Conservation (phyloP, 192 early-diverging fungal genomes). For the Coemansia sp. region DNA sequence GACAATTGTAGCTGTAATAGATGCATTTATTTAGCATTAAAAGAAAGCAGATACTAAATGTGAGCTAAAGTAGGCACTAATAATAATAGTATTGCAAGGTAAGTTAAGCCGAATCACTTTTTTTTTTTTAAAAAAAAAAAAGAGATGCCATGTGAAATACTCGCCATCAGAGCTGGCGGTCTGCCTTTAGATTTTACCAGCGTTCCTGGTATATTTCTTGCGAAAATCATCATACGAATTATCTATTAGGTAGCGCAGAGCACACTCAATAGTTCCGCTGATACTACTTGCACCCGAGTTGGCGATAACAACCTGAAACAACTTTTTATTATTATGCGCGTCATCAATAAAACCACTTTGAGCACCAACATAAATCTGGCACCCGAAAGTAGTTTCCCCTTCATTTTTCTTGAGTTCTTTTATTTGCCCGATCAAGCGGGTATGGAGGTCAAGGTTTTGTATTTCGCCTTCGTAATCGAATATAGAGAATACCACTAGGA, state of each 20-base stretch:
- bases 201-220: not conserved
- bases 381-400: no score
- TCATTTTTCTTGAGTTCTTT: no score
- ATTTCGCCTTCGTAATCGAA: not conserved
- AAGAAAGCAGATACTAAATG: no score
- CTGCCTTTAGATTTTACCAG: not conserved
- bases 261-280: not conserved
- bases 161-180: not conserved
- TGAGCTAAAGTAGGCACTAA: no score
- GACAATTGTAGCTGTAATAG: no score
- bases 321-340: not conserved
- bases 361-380: not conserved
- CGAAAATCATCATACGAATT: not conserved
- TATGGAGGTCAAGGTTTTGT: no score
- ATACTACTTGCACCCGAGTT: not conserved
- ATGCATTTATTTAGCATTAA: no score
- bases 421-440: no score
- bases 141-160: not conserved
- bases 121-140: no score
- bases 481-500: not conserved
- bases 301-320: not conserved
- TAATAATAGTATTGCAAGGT: no score
- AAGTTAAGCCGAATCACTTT: not conserved
- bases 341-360: not conserved
- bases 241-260: not conserved